Conservation (phyloP, 805 yeast species). For the Yamadazyma sp. region DNA sequence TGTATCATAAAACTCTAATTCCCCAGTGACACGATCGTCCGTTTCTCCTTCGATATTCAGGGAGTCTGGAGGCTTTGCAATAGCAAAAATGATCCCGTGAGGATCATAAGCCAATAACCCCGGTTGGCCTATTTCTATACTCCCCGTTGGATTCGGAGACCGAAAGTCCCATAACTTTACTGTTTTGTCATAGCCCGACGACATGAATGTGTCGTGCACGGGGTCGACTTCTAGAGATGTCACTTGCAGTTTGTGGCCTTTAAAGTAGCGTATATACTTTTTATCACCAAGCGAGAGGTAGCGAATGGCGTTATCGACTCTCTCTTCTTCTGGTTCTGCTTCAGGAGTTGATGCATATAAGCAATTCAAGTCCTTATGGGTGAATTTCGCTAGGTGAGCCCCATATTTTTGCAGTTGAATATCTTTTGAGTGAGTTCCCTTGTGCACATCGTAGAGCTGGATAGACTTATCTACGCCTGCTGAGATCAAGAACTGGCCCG, state of each 20-base stretch:
- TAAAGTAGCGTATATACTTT: slow-evolving; percentile 78
- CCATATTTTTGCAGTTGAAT: slow-evolving; percentile 89
- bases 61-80: slow-evolving; percentile 34
- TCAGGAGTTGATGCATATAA: slow-evolving; percentile 75
- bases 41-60: background rate
- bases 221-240: slow-evolving; percentile 73
- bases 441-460: slow-evolving; percentile 73
- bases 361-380: slow-evolving; percentile 70
- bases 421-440: slow-evolving; percentile 67
- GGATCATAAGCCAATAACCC: slow-evolving; percentile 75
- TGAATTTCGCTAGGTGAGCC: slow-evolving; percentile 79
- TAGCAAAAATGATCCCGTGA: slow-evolving; percentile 76
- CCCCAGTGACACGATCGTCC: slow-evolving; percentile 12
- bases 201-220: slow-evolving; percentile 58
- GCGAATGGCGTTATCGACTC: slow-evolving; percentile 68
- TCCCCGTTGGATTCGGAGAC: slow-evolving; percentile 63
- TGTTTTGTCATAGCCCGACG: slow-evolving; percentile 73
- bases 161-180: slow-evolving; percentile 87
- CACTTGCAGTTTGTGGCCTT: slow-evolving; percentile 82
- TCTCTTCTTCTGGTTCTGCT: slow-evolving; percentile 24
- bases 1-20: slow-evolving; percentile 57
- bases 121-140: slow-evolving; percentile 51
- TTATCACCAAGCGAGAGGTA: slow-evolving; percentile 76
- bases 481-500: slow-evolving; percentile 74
- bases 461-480: slow-evolving; percentile 81